Evolutionary conservation across 2,329 filamentous ascomycete genomes (phyloP), one percentile per base, ranked within the genome.

Genomic region (Cordyceps sp.): DNA sequence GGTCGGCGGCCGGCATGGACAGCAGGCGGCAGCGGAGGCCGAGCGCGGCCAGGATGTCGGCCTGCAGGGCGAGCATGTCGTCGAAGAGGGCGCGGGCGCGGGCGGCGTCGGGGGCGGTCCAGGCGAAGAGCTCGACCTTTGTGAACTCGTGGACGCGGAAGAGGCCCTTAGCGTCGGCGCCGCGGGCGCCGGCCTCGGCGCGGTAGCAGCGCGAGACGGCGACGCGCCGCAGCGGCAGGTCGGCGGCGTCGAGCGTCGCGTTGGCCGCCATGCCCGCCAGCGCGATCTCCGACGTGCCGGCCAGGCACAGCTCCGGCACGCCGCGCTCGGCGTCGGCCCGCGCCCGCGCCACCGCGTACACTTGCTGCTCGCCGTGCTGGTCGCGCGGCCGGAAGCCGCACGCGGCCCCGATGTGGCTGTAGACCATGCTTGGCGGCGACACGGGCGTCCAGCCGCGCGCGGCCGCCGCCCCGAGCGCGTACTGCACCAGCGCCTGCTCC

Each of bases 141-240:
- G 85, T 93, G 57, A 98, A 98, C 56, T 98, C 90, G 56, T 98
- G 90, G 4, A 98, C 90, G 19, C 90, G 78, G 57, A 96, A 98
- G 2, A 98, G 61, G 5, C 90, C 90, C 57, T 93, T 94, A 2
- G 86, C 93, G 44, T 90, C 83, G 17, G 79, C 76, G 20, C 90
- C 90, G 25, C 88, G 69, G 1, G 85, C 82, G 21, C 90, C 90
- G 0, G 90, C 90, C 58, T 98, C 90, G 28, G 90, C 90, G 32
- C 90, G 79, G 57, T 92, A 98, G 62, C 86, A 93, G n/a, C 90
- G 69, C 35, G 83, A 93, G 1, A 81, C 74, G 13, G 82, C 90
- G 4, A 92, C 83, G 14, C 77, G 64, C 52, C 84, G 88, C 25
- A 83, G 44, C 0, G 90, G 90, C 0, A 94, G 61, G 3, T 78